Percentiles rank a stretch among this genome's conserved stretches.
Conservation (phyloP, 768 basidiomycete genomes). For the Exsudoporus frostii region DNA sequence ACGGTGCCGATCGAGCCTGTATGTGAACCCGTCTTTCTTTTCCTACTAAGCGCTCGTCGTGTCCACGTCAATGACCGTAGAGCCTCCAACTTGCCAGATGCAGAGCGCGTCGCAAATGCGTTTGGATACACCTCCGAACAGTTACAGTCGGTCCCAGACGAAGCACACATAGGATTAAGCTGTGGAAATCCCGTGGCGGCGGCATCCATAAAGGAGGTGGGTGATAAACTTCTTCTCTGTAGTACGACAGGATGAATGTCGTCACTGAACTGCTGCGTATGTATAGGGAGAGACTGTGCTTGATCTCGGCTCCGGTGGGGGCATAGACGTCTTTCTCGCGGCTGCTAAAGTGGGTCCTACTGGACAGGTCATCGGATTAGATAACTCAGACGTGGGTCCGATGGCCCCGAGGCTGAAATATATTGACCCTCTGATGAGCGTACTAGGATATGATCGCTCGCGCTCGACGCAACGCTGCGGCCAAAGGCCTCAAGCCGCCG, state of each 20-base stretch:
- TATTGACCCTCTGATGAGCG: not conserved
- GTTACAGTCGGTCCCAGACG: slow-evolving; percentile 40
- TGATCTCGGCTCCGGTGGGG: slow-evolving; percentile 57
- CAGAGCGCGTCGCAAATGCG: slow-evolving; percentile 22
- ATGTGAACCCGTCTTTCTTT: not conserved
- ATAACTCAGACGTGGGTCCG: slow-evolving; percentile 43
- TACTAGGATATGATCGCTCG: slow-evolving; percentile 49
- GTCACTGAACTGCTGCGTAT: not conserved
- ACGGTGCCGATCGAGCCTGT: slow-evolving; percentile 11
- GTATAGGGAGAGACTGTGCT: slow-evolving; percentile 53
- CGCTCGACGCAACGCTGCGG: slow-evolving; percentile 44
- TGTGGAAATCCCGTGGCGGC: slow-evolving; percentile 52
- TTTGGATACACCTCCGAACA: slow-evolving; percentile 49
- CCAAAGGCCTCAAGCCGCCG: slow-evolving; percentile 42
- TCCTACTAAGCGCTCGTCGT: not conserved
- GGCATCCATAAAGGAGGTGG: slow-evolving; percentile 46
- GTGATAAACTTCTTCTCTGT: not conserved
- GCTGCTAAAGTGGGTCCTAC: slow-evolving; percentile 46
- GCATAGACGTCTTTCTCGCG: slow-evolving; percentile 54
- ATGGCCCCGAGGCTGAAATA: not conserved
- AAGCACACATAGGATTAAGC: slow-evolving; percentile 47
- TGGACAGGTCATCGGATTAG: slow-evolving; percentile 54
- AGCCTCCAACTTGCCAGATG: slow-evolving; percentile 2
- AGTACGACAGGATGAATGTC: not conserved
- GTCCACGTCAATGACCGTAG: not conserved